Evolutionary conservation across 768 basidiomycete species (phyloP).

Genomic region (Rhodotorula diobovata): DNA sequence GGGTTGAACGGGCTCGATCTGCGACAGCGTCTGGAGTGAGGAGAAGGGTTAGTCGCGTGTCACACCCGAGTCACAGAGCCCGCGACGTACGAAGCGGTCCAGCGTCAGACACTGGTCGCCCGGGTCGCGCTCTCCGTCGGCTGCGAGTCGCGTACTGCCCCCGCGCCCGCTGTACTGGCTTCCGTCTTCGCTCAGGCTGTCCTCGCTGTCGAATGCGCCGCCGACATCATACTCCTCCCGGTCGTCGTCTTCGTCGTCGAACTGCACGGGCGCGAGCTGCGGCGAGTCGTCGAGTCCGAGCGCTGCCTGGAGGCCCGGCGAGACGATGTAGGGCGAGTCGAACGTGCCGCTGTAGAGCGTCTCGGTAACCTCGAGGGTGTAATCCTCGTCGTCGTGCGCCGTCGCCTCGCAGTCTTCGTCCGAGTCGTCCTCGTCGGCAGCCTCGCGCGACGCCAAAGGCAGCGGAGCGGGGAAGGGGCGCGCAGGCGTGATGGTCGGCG

Average conservation of each 20-base stretch:
- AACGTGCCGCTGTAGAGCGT: background rate
- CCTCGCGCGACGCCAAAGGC: too few relatives aligned
- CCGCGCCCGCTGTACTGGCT: background rate
- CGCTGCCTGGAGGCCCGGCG: background rate
- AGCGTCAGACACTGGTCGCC: conserved; percentile 19
- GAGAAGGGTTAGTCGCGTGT: too few relatives aligned
- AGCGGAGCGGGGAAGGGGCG: background rate
- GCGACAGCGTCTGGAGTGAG: background rate
- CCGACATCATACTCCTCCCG: background rate
- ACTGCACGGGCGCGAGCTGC: background rate
- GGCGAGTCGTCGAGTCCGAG: conserved; percentile 9
- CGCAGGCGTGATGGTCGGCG: conserved; percentile 5
- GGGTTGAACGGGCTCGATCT: conserved; percentile 53
- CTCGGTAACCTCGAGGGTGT: background rate
- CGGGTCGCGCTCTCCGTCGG: background rate
- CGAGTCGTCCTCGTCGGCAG: background rate
- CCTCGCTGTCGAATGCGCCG: conserved; percentile 21
- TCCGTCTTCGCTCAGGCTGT: background rate
- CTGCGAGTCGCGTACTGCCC: background rate
- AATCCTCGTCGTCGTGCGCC: background rate
- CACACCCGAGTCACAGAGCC: background rate
- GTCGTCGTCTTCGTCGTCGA: background rate
- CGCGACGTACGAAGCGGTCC: conserved; percentile 6
- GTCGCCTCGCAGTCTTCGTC: background rate
- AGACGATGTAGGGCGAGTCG: background rate